phyloP scores from a whole-genome alignment of 768 basidiomycete species.

The Hericium coralloides region DNA sequence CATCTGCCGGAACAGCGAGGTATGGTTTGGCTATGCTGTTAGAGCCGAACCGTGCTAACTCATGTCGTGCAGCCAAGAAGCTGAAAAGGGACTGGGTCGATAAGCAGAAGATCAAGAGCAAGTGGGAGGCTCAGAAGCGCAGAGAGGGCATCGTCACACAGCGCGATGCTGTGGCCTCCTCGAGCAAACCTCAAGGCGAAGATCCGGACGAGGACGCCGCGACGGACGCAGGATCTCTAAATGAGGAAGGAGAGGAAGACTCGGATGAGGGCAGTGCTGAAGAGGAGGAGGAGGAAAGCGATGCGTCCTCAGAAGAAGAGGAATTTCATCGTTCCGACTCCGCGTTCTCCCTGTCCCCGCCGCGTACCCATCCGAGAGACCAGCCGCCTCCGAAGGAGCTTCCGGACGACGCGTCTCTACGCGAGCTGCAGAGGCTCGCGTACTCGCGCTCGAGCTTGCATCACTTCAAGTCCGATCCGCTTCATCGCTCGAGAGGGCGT shows the following conservation, averaged over 20 bases:
- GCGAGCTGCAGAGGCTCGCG: conserved; percentile 53
- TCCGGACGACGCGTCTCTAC: conserved; percentile 29
- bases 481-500: conserved; percentile 22
- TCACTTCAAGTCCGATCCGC: conserved; percentile 42
- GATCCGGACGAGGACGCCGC: conserved; percentile 5
- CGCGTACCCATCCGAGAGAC: not conserved
- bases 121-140: conserved; percentile 70
- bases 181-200: not conserved
- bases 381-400: conserved; percentile 1
- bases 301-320: conserved; percentile 3
- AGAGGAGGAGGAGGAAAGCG: conserved; percentile 6
- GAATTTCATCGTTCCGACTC: no score
- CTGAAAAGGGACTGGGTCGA: conserved; percentile 78
- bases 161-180: not conserved
- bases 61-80: conserved; percentile 48
- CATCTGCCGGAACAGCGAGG: conserved; percentile 60
- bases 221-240: conserved; percentile 1
- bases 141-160: conserved; percentile 28
- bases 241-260: not conserved
- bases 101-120: conserved; percentile 63
- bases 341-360: not conserved
- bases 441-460: conserved; percentile 53
- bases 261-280: conserved; percentile 1
- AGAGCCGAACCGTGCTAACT: not conserved
- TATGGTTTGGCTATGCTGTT: conserved; percentile 18